A percentile compares a stretch with the other conserved stretches of the same genome.
Evolutionary conservation across 2,329 filamentous ascomycete genomes (phyloP).

Genomic region (Arthrobotrys sphaeroides): DNA sequence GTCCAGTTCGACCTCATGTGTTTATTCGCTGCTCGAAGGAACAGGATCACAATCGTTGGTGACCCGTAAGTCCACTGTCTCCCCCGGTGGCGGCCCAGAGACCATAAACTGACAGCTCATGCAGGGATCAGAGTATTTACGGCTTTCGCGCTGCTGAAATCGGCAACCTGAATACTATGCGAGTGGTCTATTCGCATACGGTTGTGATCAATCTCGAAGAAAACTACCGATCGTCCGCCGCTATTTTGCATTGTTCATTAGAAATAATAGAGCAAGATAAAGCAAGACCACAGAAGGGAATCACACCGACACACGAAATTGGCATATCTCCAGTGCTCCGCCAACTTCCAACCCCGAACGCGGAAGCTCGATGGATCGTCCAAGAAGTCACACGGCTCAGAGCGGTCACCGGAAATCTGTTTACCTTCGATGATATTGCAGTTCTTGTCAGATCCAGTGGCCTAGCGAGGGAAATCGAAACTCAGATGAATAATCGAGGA

Average conservation of each 20-base stretch:
- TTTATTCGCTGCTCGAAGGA: conserved; percentile 76
- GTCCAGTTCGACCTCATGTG: conserved; percentile 96
- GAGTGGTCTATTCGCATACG: conserved; percentile 78
- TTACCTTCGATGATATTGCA: conserved; percentile 80
- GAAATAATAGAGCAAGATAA: conserved; percentile 91
- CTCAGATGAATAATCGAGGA: conserved; percentile 79
- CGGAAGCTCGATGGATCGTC: conserved; percentile 89
- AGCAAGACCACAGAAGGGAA: conserved; percentile 78
- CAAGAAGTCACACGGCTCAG: conserved; percentile 78
- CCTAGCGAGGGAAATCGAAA: conserved; percentile 86
- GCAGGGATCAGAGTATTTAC: conserved; percentile 89
- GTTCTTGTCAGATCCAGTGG: conserved; percentile 86
- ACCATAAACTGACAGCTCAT: neutral
- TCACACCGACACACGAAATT: conserved; percentile 80
- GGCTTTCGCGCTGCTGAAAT: conserved; percentile 94
- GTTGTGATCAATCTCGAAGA: conserved; percentile 86
- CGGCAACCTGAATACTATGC: conserved; percentile 82
- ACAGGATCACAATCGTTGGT: conserved; percentile 90
- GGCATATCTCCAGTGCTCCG: conserved; percentile 84
- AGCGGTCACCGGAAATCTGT: conserved; percentile 75
- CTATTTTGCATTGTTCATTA: conserved; percentile 81
- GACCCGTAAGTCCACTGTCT: conserved; percentile 68
- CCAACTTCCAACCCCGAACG: conserved; percentile 73
- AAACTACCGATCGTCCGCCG: conserved; percentile 91
- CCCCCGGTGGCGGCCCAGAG: neutral